Conservation (phyloP, 331 rosid species). For the Phaseolus coccineus region DNA sequence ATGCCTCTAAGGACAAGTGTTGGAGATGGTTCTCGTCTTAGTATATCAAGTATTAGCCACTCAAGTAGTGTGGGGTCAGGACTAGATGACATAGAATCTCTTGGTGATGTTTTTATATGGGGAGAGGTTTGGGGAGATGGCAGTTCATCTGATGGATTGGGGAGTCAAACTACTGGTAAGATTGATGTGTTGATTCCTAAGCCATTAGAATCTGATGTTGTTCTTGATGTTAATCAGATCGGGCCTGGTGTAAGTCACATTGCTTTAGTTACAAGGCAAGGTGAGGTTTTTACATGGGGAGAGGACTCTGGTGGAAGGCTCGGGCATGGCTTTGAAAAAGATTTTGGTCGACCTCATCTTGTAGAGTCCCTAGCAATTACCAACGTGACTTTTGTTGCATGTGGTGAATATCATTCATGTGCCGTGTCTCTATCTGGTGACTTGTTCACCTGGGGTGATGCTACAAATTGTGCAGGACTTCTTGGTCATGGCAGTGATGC, state of each 20-base stretch:
- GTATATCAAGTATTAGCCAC: slow-evolving; percentile 81
- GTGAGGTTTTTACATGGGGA: slow-evolving; percentile 98
- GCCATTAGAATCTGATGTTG: slow-evolving; percentile 80
- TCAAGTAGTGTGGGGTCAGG: slow-evolving; percentile 86
- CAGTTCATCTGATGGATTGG: slow-evolving; percentile 60
- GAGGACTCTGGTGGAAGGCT: slow-evolving; percentile 95
- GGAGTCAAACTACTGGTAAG: slow-evolving; percentile 57
- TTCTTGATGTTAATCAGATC: slow-evolving; percentile 89
- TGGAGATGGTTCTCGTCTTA: slow-evolving; percentile 83
- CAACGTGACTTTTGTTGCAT: slow-evolving; percentile 69
- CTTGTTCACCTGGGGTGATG: slow-evolving; percentile 94
- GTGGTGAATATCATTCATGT: slow-evolving; percentile 94
- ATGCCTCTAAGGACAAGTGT: slow-evolving; percentile 77
- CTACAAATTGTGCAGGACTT: slow-evolving; percentile 75
- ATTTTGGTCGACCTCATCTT: slow-evolving; percentile 66
- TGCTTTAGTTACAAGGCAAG: slow-evolving; percentile 91
- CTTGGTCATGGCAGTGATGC: slow-evolving; percentile 92
- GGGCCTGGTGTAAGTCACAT: slow-evolving; percentile 79
- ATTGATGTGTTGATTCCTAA: slow-evolving; percentile 75
- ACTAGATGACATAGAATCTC: slow-evolving; percentile 91
- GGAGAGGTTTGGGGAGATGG: slow-evolving; percentile 86
- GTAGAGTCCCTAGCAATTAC: slow-evolving; percentile 79
- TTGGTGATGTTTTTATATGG: slow-evolving; percentile 94
- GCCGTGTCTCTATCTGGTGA: slow-evolving; percentile 81
- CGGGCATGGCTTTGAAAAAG: slow-evolving; percentile 85